Evolutionary conservation across 805 yeast genomes (phyloP).

Genomic region (Geotrichum ghanense): DNA sequence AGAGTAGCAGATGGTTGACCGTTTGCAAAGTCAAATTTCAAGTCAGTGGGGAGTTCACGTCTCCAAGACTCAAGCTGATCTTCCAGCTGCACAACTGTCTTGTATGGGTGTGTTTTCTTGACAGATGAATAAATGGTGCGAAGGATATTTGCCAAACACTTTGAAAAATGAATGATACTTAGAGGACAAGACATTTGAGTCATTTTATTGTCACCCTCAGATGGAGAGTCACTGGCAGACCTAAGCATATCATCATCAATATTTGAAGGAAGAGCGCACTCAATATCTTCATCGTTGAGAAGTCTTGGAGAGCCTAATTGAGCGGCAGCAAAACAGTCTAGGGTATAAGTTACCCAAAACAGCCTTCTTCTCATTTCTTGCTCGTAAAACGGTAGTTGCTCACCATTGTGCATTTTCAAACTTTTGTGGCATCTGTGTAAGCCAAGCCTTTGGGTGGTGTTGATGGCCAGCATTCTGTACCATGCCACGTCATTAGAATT

Average conservation of each 20-base stretch:
- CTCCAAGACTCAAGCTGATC: conserved; percentile 72
- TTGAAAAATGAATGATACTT: conserved; percentile 33
- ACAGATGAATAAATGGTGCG: conserved; percentile 34
- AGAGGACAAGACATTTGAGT: conserved; percentile 29
- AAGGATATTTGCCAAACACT: conserved; percentile 60
- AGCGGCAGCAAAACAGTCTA: conserved; percentile 66
- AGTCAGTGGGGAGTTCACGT: conserved; percentile 47
- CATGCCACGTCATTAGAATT: conserved; percentile 66
- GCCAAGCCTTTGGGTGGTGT: conserved; percentile 79
- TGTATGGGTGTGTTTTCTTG: conserved; percentile 13
- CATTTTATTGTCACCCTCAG: conserved; percentile 12
- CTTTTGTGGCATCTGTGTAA: conserved; percentile 72
- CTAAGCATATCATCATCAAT: conserved; percentile 19
- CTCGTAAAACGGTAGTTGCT: conserved; percentile 52
- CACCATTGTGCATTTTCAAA: conserved; percentile 54
- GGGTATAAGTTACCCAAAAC: conserved; percentile 73
- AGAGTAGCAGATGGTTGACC: conserved; percentile 20
- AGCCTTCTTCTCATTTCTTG: conserved; percentile 74
- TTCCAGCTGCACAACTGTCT: conserved; percentile 32
- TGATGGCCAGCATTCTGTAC: conserved; percentile 60
- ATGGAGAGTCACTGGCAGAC: conserved; percentile 8
- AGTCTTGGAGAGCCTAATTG: conserved; percentile 76
- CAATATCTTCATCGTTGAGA: conserved; percentile 69
- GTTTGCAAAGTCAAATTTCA: conserved; percentile 44
- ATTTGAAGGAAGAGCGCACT: conserved; percentile 62